Percentiles rank a stretch among this genome's conserved stretches.
phyloP scores from a whole-genome alignment of 352 stramenopile species.

The Phytopythium boreale region DNA sequence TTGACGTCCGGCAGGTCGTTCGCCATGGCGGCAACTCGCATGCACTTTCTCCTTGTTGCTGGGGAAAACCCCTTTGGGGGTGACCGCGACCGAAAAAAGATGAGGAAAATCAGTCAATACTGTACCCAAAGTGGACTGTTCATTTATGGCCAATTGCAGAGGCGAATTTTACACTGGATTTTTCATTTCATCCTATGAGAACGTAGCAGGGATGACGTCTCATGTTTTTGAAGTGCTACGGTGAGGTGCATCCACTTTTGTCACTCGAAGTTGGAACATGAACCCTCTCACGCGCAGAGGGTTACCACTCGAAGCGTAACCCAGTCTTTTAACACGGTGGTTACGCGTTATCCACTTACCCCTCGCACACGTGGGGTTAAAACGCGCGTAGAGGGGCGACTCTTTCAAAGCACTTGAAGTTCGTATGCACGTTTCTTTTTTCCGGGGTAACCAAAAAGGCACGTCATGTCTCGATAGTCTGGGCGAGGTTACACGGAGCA shows the following conservation, averaged over 20 bases:
- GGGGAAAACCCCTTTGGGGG: neutral
- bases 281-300: no score
- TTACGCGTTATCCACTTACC: neutral
- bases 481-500: neutral
- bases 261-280: neutral
- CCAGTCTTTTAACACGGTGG: no score
- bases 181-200: neutral
- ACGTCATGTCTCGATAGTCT: neutral
- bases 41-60: neutral
- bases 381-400: no score
- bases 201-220: no score
- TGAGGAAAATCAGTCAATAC: neutral
- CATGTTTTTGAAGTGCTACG: no score
- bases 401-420: conserved; percentile 2
- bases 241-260: neutral
- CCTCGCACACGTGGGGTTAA: neutral
- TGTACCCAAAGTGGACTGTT: neutral
- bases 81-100: neutral
- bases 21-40: conserved; percentile 1
- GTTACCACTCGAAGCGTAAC: no score
- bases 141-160: neutral
- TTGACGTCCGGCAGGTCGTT: conserved; percentile 9
- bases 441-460: no score
- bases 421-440: neutral
- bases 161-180: neutral